Evolutionary conservation across 2,329 filamentous ascomycete genomes (phyloP), one percentile per base, ranked within the genome.

Genomic region (Sporothrix pallida): DNA sequence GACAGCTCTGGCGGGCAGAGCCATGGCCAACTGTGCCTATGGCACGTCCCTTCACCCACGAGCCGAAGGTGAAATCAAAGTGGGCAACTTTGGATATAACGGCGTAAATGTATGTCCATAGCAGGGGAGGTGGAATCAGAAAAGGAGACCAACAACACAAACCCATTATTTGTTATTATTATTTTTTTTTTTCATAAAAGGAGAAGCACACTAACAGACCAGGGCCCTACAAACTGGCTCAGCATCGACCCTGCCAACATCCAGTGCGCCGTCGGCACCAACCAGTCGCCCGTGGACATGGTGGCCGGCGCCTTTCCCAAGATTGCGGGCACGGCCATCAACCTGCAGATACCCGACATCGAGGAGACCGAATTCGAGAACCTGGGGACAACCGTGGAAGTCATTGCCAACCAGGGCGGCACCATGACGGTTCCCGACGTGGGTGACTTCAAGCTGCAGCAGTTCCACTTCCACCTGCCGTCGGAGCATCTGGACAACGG

Each of bases 201-300:
- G 23, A 26, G 23, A 26, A 26, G 23, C 23, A 26, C 23, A 26
- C 23, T 26, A 26, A 26, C 23, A 26, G 23, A 72, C 79, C 75
- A 31, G 73, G 79, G 81, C 6, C 82, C 82, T 8, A 46, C 79
- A 37, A 79, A 82, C 71, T 83, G 82, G 82, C 77, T 78, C 50
- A 76, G 79, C 13, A 76, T 83, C 7, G 78, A 81, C 72, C 75
- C 75, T n/a, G 82, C 81, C 63, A 89, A 89, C 78, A 79, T 79
- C 17, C 79, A 81, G 13, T 91, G 88, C 79, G 84, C 84, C 50
- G 82, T 81, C 0, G 88, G 89, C 52, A 83, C 78, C 26, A 82
- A 82, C 46, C 89, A 90, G 79, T 89, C 87, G 0, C 89, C 89
- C 54, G 90, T 91, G 80, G 85, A 89, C 79, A 83, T 85, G 83